Evolutionary conservation across 352 stramenopile genomes (phyloP).

Genomic region (Peronosclerospora sorghi): DNA sequence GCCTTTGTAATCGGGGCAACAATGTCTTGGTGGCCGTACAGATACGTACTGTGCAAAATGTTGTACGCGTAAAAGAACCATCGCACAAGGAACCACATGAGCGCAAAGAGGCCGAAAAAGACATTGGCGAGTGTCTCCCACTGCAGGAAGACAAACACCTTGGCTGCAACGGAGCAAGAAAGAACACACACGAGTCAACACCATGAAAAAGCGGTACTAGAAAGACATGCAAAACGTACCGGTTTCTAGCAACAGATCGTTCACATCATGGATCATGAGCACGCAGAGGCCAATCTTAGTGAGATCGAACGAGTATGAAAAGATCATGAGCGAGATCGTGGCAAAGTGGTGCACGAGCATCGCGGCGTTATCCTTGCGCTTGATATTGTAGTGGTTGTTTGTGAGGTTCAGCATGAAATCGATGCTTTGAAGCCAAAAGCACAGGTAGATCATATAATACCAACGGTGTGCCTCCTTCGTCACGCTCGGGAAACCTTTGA

Average conservation of each 20-base stretch:
- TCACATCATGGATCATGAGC: slow-evolving; percentile 78
- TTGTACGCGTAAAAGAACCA: slow-evolving; percentile 67
- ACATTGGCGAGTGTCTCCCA: slow-evolving; percentile 58
- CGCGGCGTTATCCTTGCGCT: slow-evolving; percentile 74
- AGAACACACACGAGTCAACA: background rate
- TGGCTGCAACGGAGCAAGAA: slow-evolving; percentile 26
- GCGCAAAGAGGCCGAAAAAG: slow-evolving; percentile 52
- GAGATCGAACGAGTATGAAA: slow-evolving; percentile 62
- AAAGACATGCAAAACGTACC: too few species aligned
- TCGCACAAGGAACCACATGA: slow-evolving; percentile 64
- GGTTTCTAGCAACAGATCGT: slow-evolving; percentile 55
- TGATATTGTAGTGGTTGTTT: slow-evolving; percentile 72
- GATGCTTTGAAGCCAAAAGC: slow-evolving; percentile 74
- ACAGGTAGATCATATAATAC: slow-evolving; percentile 83
- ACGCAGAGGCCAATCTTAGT: slow-evolving; percentile 61
- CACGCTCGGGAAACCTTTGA: slow-evolving; percentile 36
- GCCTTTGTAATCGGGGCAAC: slow-evolving; percentile 33
- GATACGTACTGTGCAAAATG: slow-evolving; percentile 56
- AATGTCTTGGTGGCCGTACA: slow-evolving; percentile 36
- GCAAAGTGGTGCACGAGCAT: slow-evolving; percentile 75
- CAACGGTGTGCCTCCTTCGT: slow-evolving; percentile 46
- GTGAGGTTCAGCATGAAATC: slow-evolving; percentile 79
- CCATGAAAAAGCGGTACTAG: too few species aligned
- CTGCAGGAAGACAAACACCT: slow-evolving; percentile 71
- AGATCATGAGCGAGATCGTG: slow-evolving; percentile 70